A percentile compares a stretch with the other conserved stretches of the same genome.
phyloP scores from a whole-genome alignment of 129 eudicot genomes.

The Ambrosia trifida region DNA sequence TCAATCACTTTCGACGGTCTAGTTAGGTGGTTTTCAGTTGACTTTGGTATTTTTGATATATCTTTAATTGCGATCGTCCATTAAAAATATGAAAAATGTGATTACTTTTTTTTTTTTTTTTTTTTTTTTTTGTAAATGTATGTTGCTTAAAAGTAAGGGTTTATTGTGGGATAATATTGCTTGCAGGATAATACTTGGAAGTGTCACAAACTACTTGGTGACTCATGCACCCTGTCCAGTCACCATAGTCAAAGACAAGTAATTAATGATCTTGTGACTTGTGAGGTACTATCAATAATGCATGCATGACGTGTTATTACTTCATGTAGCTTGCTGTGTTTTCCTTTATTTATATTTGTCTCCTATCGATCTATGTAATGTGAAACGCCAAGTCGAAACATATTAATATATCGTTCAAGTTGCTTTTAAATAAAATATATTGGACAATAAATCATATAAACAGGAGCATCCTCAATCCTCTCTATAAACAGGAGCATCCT shows the following conservation, averaged over 20 bases:
- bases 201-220: conserved; percentile 76
- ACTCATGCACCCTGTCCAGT: conserved; percentile 72
- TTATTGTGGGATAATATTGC: conserved; percentile 12
- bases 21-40: background rate
- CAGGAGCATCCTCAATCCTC: too few species aligned
- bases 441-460: too few species aligned
- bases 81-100: background rate
- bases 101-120: background rate
- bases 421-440: conserved; percentile 1
- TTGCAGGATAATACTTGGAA: conserved; percentile 73
- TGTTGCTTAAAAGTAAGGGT: background rate
- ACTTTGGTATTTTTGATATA: background rate
- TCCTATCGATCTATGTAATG: background rate
- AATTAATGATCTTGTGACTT: conserved; percentile 39
- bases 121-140: background rate
- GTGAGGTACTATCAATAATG: conserved; percentile 18
- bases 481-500: too few species aligned
- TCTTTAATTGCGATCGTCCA: background rate
- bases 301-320: conserved; percentile 10
- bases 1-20: background rate
- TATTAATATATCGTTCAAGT: background rate
- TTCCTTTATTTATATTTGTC: background rate
- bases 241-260: conserved; percentile 78
- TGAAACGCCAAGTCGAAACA: background rate
- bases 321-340: background rate